phyloP scores from a whole-genome alignment of 2,329 filamentous ascomycete genomes.

The Fusarium foetens region DNA sequence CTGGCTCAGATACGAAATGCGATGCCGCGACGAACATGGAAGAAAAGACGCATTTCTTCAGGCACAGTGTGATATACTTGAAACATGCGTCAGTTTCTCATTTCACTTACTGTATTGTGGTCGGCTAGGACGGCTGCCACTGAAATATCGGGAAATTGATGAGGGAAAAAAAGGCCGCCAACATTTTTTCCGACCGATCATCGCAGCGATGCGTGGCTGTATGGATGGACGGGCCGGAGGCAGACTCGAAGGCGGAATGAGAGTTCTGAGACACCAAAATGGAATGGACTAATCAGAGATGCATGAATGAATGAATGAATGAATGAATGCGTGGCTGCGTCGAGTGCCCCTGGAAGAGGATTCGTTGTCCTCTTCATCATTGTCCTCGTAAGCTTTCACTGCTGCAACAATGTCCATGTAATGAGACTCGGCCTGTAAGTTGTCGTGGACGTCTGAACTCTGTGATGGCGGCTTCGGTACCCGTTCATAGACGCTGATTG shows the following conservation, averaged over 20 bases:
- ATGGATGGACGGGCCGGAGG: constrained; percentile 29
- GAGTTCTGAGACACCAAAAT: constrained; percentile 7
- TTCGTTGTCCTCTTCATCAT: constrained; percentile 34
- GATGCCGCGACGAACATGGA: constrained; percentile 25
- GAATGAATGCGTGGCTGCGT: constrained; percentile 16
- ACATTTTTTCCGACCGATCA: constrained; percentile 25
- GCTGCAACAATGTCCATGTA: constrained; percentile 7
- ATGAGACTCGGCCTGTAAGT: constrained; percentile 31
- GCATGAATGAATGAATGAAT: constrained; percentile 17
- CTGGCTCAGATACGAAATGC: constrained; percentile 17
- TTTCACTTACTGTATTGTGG: constrained; percentile 24
- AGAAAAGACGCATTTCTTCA: constrained; percentile 23
- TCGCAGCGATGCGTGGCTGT: constrained; percentile 9
- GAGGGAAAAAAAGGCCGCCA: constrained; percentile 13
- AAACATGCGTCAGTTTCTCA: constrained; percentile 1
- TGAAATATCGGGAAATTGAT: constrained; percentile 18
- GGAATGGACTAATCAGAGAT: not conserved
- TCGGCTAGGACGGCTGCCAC: constrained; percentile 19
- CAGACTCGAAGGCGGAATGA: constrained; percentile 37
- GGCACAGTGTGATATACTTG: constrained; percentile 30
- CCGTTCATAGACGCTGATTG: constrained; percentile 21
- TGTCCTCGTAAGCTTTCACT: constrained; percentile 30
- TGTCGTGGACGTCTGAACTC: constrained; percentile 26
- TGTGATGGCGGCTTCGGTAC: constrained; percentile 37
- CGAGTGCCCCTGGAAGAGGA: constrained; percentile 1